Percentiles rank a stretch among this genome's conserved stretches.
phyloP scores from a whole-genome alignment of 2,329 filamentous ascomycete species.

The Ceratocystis smalleyi region DNA sequence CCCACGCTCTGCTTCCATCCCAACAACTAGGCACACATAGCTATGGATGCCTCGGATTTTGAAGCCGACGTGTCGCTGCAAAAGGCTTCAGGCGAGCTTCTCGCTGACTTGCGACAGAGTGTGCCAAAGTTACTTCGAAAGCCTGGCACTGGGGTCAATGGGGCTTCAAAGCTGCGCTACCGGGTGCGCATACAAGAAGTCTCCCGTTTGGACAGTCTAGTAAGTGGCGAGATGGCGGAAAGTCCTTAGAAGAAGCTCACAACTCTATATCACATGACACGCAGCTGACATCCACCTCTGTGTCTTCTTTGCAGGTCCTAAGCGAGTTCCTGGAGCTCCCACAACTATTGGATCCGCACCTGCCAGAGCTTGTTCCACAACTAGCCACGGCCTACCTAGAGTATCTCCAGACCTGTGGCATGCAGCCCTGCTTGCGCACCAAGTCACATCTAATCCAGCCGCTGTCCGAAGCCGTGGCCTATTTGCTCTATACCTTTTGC shows the following conservation, averaged over 20 bases:
- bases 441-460: conserved; percentile 34
- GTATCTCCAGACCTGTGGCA: conserved; percentile 37
- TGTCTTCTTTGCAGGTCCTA: conserved; percentile 34
- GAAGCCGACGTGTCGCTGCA: conserved; percentile 49
- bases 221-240: conserved; percentile 21
- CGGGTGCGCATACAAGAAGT: conserved; percentile 37
- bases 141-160: conserved; percentile 28
- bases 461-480: conserved; percentile 58
- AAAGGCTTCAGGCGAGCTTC: conserved; percentile 42
- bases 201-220: conserved; percentile 32
- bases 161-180: conserved; percentile 29
- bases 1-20: no score
- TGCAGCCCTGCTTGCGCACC: conserved; percentile 23
- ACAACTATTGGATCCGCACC: conserved; percentile 74
- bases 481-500: conserved; percentile 73
- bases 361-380: conserved; percentile 58
- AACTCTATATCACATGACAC: conserved; percentile 19
- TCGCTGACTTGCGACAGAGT: conserved; percentile 38
- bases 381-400: conserved; percentile 63
- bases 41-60: conserved; percentile 42
- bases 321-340: conserved; percentile 92
- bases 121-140: conserved; percentile 39
- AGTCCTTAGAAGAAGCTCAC: conserved; percentile 7
- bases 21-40: neutral
- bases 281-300: neutral